A percentile compares a stretch with the other conserved stretches of the same genome.
Conservation (phyloP, 2,329 filamentous ascomycete species). For the Nigrospora sphaerica region DNA sequence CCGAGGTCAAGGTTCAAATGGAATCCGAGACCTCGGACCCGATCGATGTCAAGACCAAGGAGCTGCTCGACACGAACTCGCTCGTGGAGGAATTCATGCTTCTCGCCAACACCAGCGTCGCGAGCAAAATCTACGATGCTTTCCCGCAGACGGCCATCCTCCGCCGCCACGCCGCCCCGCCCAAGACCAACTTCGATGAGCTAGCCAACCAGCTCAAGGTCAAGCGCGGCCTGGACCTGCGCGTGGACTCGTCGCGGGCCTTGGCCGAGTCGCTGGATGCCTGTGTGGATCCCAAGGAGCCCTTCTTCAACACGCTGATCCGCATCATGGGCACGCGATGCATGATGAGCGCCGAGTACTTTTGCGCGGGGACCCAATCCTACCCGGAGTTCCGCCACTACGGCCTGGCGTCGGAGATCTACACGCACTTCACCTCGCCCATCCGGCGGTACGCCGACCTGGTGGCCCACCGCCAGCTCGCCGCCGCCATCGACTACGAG, state of each 20-base stretch:
- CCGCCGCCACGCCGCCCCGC: slow-evolving; percentile 84
- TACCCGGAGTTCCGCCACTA: slow-evolving; percentile 96
- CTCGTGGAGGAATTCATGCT: slow-evolving; percentile 99
- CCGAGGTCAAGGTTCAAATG: slow-evolving; percentile 91
- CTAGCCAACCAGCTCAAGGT: slow-evolving; percentile 84
- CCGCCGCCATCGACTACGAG: slow-evolving; percentile 91
- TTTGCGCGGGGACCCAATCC: slow-evolving; percentile 86
- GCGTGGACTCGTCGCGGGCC: slow-evolving; percentile 82
- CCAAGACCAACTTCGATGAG: slow-evolving; percentile 95
- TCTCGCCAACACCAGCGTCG: slow-evolving; percentile 93
- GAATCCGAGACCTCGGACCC: slow-evolving; percentile 95
- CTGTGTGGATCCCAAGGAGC: slow-evolving; percentile 72
- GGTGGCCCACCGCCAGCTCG: slow-evolving; percentile 87
- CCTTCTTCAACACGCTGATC: slow-evolving; percentile 97
- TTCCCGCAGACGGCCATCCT: slow-evolving; percentile 95
- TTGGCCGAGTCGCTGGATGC: slow-evolving; percentile 85
- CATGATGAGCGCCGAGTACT: slow-evolving; percentile 99
- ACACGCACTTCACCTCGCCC: slow-evolving; percentile 96
- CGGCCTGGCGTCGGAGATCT: slow-evolving; percentile 91
- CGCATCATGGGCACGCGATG: slow-evolving; percentile 96
- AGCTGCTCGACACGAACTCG: slow-evolving; percentile 90
- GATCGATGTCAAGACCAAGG: slow-evolving; percentile 92
- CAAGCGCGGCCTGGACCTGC: slow-evolving; percentile 74
- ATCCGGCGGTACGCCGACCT: slow-evolving; percentile 98
- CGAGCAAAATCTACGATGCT: slow-evolving; percentile 78